Conservation (phyloP, 2,329 filamentous ascomycete species). For the Ascochyta viciae-villosae region DNA sequence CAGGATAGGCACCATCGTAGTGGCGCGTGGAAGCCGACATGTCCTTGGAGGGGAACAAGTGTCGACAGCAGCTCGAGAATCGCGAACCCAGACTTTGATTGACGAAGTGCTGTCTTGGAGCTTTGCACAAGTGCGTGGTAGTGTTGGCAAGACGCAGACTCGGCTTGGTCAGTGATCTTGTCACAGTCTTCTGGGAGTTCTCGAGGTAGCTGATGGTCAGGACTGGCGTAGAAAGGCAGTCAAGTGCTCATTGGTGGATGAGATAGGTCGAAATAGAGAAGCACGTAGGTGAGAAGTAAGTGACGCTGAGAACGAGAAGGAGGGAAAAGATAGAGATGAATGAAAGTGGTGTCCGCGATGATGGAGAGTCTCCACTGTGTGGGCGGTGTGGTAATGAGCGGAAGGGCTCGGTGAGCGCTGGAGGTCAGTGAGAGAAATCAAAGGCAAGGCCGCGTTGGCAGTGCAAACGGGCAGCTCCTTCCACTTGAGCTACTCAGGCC, state of each 20-base stretch:
- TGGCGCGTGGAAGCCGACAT: conserved; percentile 35
- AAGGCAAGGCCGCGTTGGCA: conserved; percentile 27
- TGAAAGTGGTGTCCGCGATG: conserved; percentile 25
- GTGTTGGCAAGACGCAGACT: background rate
- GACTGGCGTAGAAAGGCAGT: conserved; percentile 7
- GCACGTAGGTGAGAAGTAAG: conserved; percentile 14
- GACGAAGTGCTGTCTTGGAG: background rate
- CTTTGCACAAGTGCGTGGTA: background rate
- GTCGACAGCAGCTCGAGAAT: conserved; percentile 36
- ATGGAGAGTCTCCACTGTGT: conserved; percentile 18
- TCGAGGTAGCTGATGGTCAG: background rate
- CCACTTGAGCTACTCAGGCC: conserved; percentile 21
- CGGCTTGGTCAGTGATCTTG: background rate
- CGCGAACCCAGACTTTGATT: conserved; percentile 17
- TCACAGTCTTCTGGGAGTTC: background rate
- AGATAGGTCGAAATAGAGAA: conserved; percentile 13
- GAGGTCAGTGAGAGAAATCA: conserved; percentile 27
- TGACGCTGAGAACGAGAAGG: background rate
- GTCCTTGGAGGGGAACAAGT: conserved; percentile 30
- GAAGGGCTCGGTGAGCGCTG: conserved; percentile 28
- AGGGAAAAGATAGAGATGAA: conserved; percentile 32
- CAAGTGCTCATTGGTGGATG: conserved; percentile 14
- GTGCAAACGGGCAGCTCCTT: conserved; percentile 32
- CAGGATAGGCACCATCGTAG: conserved; percentile 32
- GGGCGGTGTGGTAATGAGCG: conserved; percentile 15